Evolutionary conservation across 208 protist genomes (phyloP).

Genomic region (Tritrichomonas foetus): DNA sequence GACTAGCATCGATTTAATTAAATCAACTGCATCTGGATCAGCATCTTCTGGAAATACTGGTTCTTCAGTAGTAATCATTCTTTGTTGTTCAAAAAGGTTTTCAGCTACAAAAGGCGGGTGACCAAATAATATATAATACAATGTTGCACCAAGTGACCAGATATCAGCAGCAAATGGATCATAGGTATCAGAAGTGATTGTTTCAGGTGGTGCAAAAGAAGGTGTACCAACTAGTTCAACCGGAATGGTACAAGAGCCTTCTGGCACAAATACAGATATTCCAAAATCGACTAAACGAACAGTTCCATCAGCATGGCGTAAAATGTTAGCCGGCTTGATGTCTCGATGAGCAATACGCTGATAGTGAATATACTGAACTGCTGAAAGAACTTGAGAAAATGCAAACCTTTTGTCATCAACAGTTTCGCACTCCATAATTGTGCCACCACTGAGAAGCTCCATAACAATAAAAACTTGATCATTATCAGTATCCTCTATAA

Average conservation of each 20-base stretch:
- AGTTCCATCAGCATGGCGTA: neutral
- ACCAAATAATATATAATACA: neutral
- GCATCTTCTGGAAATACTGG: too few species aligned
- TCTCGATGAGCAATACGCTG: neutral
- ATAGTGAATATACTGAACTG: neutral
- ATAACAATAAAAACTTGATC: neutral
- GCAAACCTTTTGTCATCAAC: neutral
- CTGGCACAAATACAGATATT: neutral
- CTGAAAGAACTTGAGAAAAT: neutral
- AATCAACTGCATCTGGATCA: too few species aligned
- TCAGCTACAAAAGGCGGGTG: too few species aligned
- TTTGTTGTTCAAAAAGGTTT: too few species aligned
- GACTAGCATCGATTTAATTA: too few species aligned
- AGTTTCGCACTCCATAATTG: neutral
- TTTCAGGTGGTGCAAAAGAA: neutral
- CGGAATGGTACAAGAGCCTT: neutral
- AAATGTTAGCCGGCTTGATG: neutral
- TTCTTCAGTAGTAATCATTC: too few species aligned
- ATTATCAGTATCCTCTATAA: neutral
- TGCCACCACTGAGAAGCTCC: neutral
- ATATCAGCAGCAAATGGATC: neutral
- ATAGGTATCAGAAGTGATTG: neutral
- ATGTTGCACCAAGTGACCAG: neutral
- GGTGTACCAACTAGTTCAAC: neutral
- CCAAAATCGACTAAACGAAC: neutral